These are phyloP conservation scores for Aspergillus campestris DNA, from an alignment of 495 filamentous ascomycete species.

Conservation along the genomic window DNA sequence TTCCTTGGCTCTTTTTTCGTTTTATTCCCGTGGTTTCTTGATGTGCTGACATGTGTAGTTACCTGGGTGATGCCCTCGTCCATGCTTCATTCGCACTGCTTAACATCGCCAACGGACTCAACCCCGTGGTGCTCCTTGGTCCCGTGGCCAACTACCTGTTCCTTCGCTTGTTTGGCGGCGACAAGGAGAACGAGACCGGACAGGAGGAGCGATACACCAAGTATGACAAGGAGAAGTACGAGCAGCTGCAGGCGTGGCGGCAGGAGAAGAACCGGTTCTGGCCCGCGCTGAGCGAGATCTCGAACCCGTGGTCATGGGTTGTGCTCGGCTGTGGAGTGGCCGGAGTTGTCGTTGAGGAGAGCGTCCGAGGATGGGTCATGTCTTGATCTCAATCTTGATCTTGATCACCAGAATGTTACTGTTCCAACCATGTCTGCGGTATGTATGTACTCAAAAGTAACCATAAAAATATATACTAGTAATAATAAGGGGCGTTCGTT, in stretches of 20 bases:
- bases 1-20: background rate
- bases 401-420: background rate
- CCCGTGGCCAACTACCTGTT: conserved; percentile 49
- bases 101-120: conserved; percentile 41
- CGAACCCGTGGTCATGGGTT: conserved; percentile 47
- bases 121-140: conserved; percentile 45
- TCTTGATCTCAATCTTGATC: background rate
- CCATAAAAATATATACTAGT: background rate
- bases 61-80: conserved; percentile 48
- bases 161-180: conserved; percentile 46
- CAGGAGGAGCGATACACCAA: conserved; percentile 42
- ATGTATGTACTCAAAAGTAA: no score
- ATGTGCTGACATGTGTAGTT: conserved; percentile 28
- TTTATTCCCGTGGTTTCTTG: background rate
- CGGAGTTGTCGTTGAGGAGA: conserved; percentile 21
- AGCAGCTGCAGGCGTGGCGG: conserved; percentile 40
- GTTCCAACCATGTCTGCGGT: background rate
- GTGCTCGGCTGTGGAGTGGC: conserved; percentile 38
- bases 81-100: conserved; percentile 34
- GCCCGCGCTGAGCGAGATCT: conserved; percentile 37
- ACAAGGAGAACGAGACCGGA: conserved; percentile 42
- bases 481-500: background rate
- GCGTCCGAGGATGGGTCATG: conserved; percentile 6
- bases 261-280: conserved; percentile 49
- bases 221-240: conserved; percentile 38